Percentiles rank a stretch among this genome's conserved stretches.
phyloP scores from a whole-genome alignment of 192 early-diverging fungal species.

The Linnemannia schmuckeri region DNA sequence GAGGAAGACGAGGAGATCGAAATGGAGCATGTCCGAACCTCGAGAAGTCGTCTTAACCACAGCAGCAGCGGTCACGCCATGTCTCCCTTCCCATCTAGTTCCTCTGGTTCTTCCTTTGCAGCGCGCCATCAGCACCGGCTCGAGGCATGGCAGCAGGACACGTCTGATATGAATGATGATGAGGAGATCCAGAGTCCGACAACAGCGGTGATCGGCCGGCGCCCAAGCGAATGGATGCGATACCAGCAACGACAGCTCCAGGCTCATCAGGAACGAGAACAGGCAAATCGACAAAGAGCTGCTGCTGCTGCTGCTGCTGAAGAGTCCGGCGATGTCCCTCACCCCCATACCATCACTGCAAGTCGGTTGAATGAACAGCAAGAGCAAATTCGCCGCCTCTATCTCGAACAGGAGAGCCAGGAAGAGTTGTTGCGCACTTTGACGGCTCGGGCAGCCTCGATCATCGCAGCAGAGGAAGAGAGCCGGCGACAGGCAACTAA shows the following conservation, averaged over 20 bases:
- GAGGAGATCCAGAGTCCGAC: constrained; percentile 42
- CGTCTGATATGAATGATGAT: constrained; percentile 15
- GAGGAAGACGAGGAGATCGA: constrained; percentile 51
- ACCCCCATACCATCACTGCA: background rate
- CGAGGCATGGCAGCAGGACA: background rate
- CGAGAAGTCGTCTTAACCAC: background rate
- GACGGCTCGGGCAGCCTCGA: constrained; percentile 40
- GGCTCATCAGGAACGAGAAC: constrained; percentile 34
- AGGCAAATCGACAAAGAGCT: constrained; percentile 9
- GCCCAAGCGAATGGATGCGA: constrained; percentile 54
- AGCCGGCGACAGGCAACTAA: background rate
- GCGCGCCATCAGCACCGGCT: constrained; percentile 5
- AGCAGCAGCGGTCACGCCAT: background rate
- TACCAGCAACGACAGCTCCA: constrained; percentile 49
- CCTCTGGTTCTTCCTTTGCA: background rate
- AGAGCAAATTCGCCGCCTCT: constrained; percentile 41
- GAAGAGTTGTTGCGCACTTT: constrained; percentile 32
- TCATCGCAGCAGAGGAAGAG: constrained; percentile 21
- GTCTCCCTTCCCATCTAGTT: background rate
- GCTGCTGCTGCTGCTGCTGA: background rate
- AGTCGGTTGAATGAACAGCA: constrained; percentile 30
- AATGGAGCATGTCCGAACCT: constrained; percentile 42
- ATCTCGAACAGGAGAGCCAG: constrained; percentile 46
- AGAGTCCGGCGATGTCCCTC: background rate
- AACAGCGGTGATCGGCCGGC: constrained; percentile 47